These are phyloP conservation scores for Colletotrichum zoysiae DNA, from an alignment of 2,329 filamentous ascomycete species.

Conservation along the genomic window DNA sequence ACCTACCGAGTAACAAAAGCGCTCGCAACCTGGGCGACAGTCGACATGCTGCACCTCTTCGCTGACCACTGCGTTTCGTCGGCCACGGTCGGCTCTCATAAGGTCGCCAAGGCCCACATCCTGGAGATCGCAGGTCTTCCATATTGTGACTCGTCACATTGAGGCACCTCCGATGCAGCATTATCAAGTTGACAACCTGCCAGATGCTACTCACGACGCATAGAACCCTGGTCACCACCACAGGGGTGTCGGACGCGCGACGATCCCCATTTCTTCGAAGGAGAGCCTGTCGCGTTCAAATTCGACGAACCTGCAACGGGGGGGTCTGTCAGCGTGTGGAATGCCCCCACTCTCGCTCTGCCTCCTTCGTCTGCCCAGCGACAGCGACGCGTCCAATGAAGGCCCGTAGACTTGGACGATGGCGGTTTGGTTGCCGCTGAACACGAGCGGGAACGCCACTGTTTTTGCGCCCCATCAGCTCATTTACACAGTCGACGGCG, in stretches of 20 bases:
- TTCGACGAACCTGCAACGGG: constrained; percentile 12
- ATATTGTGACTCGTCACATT: constrained; percentile 29
- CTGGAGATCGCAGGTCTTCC: constrained; percentile 17
- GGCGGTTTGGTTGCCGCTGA: constrained; percentile 6
- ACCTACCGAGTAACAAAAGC: no score
- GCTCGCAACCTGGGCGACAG: not conserved
- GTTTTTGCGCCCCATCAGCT: not conserved
- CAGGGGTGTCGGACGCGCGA: constrained; percentile 21
- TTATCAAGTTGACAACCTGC: constrained; percentile 11
- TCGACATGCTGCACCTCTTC: constrained; percentile 1
- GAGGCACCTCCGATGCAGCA: no score
- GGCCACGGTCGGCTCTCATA: not conserved
- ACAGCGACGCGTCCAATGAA: constrained; percentile 15
- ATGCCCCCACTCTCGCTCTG: constrained; percentile 22
- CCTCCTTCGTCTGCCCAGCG: not conserved
- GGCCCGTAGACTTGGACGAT: constrained; percentile 4
- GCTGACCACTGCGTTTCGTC: not conserved
- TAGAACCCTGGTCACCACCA: constrained; percentile 1
- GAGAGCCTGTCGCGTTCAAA: constrained; percentile 28
- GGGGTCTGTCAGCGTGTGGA: constrained; percentile 12
- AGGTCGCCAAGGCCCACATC: constrained; percentile 12
- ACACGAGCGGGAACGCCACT: constrained; percentile 20
- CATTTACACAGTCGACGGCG: constrained; percentile 1
- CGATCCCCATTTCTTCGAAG: constrained; percentile 9
- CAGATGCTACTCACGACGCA: constrained; percentile 19